A percentile compares a stretch with the other conserved stretches of the same genome.
phyloP scores from a whole-genome alignment of 257 asterid species.

The Solanum rostratum region DNA sequence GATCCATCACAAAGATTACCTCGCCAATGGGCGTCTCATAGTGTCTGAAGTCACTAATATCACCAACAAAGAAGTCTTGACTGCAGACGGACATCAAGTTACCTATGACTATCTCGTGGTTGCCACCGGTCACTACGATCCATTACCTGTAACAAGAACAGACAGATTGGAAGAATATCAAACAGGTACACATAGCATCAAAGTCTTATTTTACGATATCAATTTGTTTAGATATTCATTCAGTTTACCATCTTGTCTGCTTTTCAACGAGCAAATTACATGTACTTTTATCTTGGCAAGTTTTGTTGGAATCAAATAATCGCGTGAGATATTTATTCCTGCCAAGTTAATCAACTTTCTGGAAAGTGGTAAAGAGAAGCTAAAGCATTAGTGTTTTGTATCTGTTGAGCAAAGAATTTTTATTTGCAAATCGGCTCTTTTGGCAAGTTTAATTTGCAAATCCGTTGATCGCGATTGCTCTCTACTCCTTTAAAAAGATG shows the following conservation, averaged over 20 bases:
- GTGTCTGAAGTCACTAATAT: constrained; percentile 50
- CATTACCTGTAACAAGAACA: constrained; percentile 31
- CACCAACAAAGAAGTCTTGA: constrained; percentile 45
- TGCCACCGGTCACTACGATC: constrained; percentile 69
- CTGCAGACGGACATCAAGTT: constrained; percentile 48
- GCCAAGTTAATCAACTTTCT: background rate
- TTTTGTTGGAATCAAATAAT: background rate
- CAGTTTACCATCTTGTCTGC: background rate
- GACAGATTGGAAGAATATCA: constrained; percentile 37
- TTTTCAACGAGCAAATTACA: background rate
- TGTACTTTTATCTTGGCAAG: background rate
- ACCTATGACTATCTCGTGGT: constrained; percentile 72
- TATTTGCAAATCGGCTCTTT: background rate
- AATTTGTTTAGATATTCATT: background rate
- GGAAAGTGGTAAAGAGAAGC: background rate
- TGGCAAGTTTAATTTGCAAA: background rate
- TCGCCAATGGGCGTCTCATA: constrained; percentile 52
- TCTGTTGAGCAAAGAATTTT: background rate
- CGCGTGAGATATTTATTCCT: background rate
- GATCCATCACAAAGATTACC: constrained; percentile 74
- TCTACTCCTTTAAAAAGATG: background rate
- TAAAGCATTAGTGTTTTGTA: background rate
- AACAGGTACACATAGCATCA: constrained; percentile 22
- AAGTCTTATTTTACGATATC: background rate
- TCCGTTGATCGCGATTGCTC: background rate